Base-by-base conservation (phyloP, 2,329 filamentous ascomycete genomes). In the Pestalotiopsis sp. region DNA sequence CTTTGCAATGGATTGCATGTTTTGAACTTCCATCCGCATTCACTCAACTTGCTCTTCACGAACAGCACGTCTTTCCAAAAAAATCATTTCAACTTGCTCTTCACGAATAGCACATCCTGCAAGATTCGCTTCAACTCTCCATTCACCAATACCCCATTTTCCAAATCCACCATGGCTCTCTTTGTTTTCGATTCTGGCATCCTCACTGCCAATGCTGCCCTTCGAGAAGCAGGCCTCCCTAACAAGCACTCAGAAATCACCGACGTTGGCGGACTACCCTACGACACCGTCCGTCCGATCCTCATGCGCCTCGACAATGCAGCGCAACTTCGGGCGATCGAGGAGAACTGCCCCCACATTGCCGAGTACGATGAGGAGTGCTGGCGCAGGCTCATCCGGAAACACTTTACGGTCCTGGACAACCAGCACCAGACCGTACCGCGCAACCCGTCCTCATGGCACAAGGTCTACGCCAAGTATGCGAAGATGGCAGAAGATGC, bases 341-440 rank as follows among this genome's bases (percentile, higher is more conserved):
- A 98, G 81, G 70, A 86, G 65, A 90, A 90, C 76, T 95, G 91
- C 4, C 93, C 94, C 0, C 93, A 97, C 72, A 86, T 98, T 65
- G 84, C 88, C 70, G 89, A 89, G 49, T 85, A 92, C 68, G 90
- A 90, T 52, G 86, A 83, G 23, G 92, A 94, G 73, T 83, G 95
- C 70, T 98, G 95, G 95, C 81, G 89, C 57, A 87, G 88, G 36
- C 88, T 98, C 75, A 96, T 98, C 79, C 87, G 89, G 65, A 89
- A 90, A 62, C 90, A 97, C 75, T 93, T 97, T 70, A 90, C 90
- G 2, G 82, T 88, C 68, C 91, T 90, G 79, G 80, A 82, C 71
- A 84, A 90, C 57, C 82, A 83, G 60, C 89, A 92, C 76, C 87
- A 89, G 31, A 88, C 90, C 73, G 83, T 89, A 27, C 92, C 93